Conservation (phyloP, 768 basidiomycete species). For the Boletus patriciae region DNA sequence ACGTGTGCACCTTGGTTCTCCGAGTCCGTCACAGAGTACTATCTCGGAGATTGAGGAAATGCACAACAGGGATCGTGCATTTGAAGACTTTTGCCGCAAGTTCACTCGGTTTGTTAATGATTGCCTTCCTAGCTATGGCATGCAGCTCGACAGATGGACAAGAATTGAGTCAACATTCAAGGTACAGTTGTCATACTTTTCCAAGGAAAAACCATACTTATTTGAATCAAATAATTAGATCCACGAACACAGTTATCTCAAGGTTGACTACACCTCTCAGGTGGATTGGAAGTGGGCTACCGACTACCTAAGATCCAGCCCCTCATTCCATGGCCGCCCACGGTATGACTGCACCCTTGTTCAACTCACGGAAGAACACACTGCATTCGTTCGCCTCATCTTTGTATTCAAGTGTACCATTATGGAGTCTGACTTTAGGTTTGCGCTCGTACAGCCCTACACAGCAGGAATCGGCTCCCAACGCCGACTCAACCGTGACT, state of each 20-base stretch:
- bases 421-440: not conserved
- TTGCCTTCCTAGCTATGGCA: not conserved
- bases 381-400: not conserved
- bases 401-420: constrained; percentile 2
- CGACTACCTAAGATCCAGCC: constrained; percentile 32
- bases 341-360: constrained; percentile 24
- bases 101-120: not conserved
- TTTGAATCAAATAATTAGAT: not conserved
- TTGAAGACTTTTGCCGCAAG: not conserved
- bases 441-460: constrained; percentile 6
- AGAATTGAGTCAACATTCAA: not conserved
- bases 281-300: constrained; percentile 26
- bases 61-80: not conserved
- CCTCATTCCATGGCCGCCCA: constrained; percentile 26
- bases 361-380: not conserved
- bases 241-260: not conserved
- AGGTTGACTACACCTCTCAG: not conserved
- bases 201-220: not conserved
- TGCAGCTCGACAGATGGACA: not conserved
- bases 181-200: not conserved
- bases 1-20: not conserved
- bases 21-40: not conserved
- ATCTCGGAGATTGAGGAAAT: not conserved
- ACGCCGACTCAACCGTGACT: not conserved
- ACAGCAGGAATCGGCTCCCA: not conserved